These are phyloP conservation scores for Polyrhizophydium stewartii DNA, from an alignment of 371 early-diverging fungal genomes.

Conservation along the genomic window DNA sequence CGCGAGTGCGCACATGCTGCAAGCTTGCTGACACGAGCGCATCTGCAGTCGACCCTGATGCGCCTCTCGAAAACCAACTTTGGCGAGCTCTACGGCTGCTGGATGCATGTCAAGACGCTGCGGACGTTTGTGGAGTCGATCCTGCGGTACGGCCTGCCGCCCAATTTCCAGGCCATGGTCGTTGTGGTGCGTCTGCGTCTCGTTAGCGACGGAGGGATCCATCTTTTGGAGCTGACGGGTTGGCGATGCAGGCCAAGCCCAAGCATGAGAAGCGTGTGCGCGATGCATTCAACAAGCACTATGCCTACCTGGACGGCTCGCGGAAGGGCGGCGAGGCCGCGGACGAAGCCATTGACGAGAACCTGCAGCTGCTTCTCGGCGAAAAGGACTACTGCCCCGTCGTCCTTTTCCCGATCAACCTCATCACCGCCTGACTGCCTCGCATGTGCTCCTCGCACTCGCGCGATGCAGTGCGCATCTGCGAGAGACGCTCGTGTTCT, in stretches of 20 bases:
- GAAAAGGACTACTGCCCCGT: constrained; percentile 87
- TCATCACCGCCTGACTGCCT: too few species aligned
- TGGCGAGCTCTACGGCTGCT: constrained; percentile 84
- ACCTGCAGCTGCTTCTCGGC: constrained; percentile 68
- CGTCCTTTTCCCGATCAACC: constrained; percentile 54
- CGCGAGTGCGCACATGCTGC: too few species aligned
- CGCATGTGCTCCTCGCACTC: too few species aligned
- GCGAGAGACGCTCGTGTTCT: too few species aligned
- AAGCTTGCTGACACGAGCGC: not conserved
- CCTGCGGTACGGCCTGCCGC: constrained; percentile 93
- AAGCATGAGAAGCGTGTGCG: constrained; percentile 75
- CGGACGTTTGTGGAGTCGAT: constrained; percentile 95
- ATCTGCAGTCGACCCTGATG: constrained; percentile 58
- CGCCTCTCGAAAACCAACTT: constrained; percentile 90
- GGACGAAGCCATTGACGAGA: constrained; percentile 72
- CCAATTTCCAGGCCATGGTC: constrained; percentile 83
- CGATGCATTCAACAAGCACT: constrained; percentile 63
- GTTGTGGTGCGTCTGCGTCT: constrained; percentile 55
- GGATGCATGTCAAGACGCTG: constrained; percentile 91
- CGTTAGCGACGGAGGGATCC: too few species aligned
- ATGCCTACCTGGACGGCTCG: constrained; percentile 36
- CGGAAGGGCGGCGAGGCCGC: constrained; percentile 4
- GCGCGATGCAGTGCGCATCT: too few species aligned
- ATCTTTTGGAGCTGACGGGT: too few species aligned
- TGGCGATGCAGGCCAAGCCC: constrained; percentile 53